Base-by-base conservation (phyloP, 306 rosid genomes). In the Cucurbita argyrosperma region DNA sequence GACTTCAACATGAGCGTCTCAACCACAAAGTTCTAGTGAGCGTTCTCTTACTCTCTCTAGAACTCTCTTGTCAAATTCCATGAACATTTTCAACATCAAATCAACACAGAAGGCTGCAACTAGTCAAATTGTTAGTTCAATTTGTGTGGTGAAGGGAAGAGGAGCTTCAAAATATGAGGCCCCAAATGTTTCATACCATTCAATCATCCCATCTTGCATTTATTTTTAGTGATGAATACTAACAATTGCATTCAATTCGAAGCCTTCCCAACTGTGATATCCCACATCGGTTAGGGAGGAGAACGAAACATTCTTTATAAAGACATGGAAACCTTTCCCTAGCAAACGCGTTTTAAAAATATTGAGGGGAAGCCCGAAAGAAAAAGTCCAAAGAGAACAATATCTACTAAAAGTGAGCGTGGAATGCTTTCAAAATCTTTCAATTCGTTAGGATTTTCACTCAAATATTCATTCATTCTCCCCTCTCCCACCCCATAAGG, bases 321-420 rank as follows among this genome's bases (percentile, higher is more conserved):
- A 3, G 3, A 1, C 3, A 1, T 1, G 30, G 3, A 26, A 1
- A 26, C 3, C 3, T 26, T 1, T 26, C 30, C 3, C 30, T 26
- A 26, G 30, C 30, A 26, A 3, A 26, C 30, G 1, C 23, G 35
- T 30, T 30, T 30, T 30, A 30, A 30, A 30, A 30, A 2, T 3
- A 0, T 30, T 30, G 35, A 30, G 4, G 4, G 4, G 4, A 30
- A 30, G 4, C 4, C 0, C 4, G 35, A 30, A 30, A 30, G 35
- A 0, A 3, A 30, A 30, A 30, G 2, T 1, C 35, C 35, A 30
- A 30, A 30, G 2, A 30, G 0, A 0, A 30, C 4, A 30, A 30
- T 30, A 30, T 30, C 4, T 30, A 0, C 0, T 30, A 3, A 4
- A 3, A 3, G 0, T 30, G 35, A 0, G 0, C 35, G 0, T 0